phyloP scores from a whole-genome alignment of 2,329 filamentous ascomycete genomes.

The Rhynchosporium graminicola region DNA sequence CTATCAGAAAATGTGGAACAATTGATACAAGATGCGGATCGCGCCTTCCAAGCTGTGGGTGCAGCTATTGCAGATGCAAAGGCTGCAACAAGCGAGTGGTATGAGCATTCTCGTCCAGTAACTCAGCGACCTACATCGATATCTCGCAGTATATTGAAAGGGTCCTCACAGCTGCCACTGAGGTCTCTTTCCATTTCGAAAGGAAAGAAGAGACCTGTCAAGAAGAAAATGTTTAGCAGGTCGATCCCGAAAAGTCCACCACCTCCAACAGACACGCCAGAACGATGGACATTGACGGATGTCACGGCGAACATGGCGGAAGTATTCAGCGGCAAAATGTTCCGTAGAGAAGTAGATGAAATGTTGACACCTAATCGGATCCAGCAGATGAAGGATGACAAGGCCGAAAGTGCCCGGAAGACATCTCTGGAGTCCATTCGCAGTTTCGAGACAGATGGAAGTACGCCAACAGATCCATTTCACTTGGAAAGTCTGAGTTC shows the following conservation, averaged over 20 bases:
- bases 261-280: slow-evolving; percentile 37
- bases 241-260: slow-evolving; percentile 22
- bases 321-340: slow-evolving; percentile 55
- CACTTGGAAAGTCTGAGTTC: slow-evolving; percentile 51
- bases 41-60: slow-evolving; percentile 51
- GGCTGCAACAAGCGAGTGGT: slow-evolving; percentile 37
- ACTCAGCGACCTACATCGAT: slow-evolving; percentile 25
- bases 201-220: slow-evolving; percentile 44
- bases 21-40: slow-evolving; percentile 52
- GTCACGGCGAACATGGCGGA: slow-evolving; percentile 59
- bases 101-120: slow-evolving; percentile 18
- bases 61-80: slow-evolving; percentile 45
- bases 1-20: slow-evolving; percentile 41
- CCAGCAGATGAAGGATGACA: slow-evolving; percentile 40
- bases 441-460: slow-evolving; percentile 38
- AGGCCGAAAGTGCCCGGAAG: slow-evolving; percentile 27
- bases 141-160: slow-evolving; percentile 22
- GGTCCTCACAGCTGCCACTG: slow-evolving; percentile 1
- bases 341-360: slow-evolving; percentile 60
- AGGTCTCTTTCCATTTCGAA: slow-evolving; percentile 38
- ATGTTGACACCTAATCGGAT: slow-evolving; percentile 57
- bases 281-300: slow-evolving; percentile 56
- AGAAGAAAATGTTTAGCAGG: slow-evolving; percentile 41
- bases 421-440: slow-evolving; percentile 26
- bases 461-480: slow-evolving; percentile 52